Conservation (phyloP, 1,284 basidiomycete genomes). For the Naganishia albida region DNA sequence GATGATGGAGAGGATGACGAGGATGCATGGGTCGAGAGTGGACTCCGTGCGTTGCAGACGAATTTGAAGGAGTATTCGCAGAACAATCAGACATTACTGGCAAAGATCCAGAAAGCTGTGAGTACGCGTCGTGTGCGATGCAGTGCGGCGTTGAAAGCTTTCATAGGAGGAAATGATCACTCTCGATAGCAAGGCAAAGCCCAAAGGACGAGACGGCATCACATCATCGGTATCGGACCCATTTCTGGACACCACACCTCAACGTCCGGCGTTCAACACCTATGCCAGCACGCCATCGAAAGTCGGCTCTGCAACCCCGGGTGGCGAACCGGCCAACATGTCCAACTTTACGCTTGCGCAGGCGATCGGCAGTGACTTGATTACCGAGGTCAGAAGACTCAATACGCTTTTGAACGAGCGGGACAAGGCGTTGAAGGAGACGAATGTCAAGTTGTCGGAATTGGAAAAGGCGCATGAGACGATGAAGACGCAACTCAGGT, state of each 20-base stretch:
- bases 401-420: constrained; percentile 58
- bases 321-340: constrained; percentile 6
- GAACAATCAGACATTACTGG: constrained; percentile 19
- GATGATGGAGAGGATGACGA: constrained; percentile 61
- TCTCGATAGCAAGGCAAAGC: constrained; percentile 24
- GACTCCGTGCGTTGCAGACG: constrained; percentile 20
- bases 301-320: constrained; percentile 9
- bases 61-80: constrained; percentile 21
- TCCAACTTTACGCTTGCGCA: constrained; percentile 26
- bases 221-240: constrained; percentile 13
- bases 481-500: constrained; percentile 29
- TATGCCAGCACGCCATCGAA: constrained; percentile 14
- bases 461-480: constrained; percentile 30
- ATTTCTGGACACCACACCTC: constrained; percentile 16
- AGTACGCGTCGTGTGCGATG: constrained; percentile 7
- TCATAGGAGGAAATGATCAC: constrained; percentile 25
- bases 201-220: neutral
- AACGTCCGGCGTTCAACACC: constrained; percentile 8
- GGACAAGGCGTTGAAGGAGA: constrained; percentile 56
- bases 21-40: constrained; percentile 39
- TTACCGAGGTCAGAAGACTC: constrained; percentile 31
- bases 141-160: neutral
- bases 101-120: constrained; percentile 19
- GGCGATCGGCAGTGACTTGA: constrained; percentile 28
- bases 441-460: constrained; percentile 37